Percentiles rank a stretch among this genome's conserved stretches.
Evolutionary conservation across 2,329 filamentous ascomycete species (phyloP).

Genomic region (Alternaria solani): DNA sequence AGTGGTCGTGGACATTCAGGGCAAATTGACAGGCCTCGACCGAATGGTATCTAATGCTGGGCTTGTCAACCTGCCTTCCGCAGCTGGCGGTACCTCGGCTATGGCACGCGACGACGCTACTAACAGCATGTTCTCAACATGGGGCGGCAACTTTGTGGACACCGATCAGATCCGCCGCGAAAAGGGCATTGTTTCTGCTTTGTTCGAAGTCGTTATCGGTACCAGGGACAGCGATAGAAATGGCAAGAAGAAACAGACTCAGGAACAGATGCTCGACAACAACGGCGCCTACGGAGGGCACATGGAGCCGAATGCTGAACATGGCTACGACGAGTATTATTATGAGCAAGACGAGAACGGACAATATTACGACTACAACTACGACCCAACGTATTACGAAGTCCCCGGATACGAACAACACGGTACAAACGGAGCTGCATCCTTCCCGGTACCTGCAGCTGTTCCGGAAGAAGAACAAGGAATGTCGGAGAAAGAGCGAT

Average conservation of each 20-base stretch:
- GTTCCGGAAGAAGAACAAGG: conserved; percentile 64
- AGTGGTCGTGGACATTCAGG: conserved; percentile 89
- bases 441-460: conserved; percentile 62
- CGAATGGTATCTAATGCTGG: conserved; percentile 66
- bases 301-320: conserved; percentile 21
- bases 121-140: conserved; percentile 60
- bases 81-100: conserved; percentile 52
- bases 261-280: conserved; percentile 19
- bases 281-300: conserved; percentile 35
- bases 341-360: conserved; percentile 45
- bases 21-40: conserved; percentile 80
- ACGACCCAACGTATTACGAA: conserved; percentile 44
- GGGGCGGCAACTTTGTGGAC: conserved; percentile 78
- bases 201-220: conserved; percentile 87
- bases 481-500: conserved; percentile 81
- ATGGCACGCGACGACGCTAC: conserved; percentile 48
- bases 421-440: conserved; percentile 53
- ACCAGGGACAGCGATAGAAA: conserved; percentile 76
- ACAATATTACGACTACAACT: conserved; percentile 44
- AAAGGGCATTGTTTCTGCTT: conserved; percentile 87
- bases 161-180: conserved; percentile 86
- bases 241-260: conserved; percentile 54
- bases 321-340: conserved; percentile 36
- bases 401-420: conserved; percentile 39
- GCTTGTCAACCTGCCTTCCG: conserved; percentile 57